Evolutionary conservation across 495 filamentous ascomycete genomes (phyloP), one percentile per base, ranked within the genome.

Genomic region (Corynascus novoguineensis): DNA sequence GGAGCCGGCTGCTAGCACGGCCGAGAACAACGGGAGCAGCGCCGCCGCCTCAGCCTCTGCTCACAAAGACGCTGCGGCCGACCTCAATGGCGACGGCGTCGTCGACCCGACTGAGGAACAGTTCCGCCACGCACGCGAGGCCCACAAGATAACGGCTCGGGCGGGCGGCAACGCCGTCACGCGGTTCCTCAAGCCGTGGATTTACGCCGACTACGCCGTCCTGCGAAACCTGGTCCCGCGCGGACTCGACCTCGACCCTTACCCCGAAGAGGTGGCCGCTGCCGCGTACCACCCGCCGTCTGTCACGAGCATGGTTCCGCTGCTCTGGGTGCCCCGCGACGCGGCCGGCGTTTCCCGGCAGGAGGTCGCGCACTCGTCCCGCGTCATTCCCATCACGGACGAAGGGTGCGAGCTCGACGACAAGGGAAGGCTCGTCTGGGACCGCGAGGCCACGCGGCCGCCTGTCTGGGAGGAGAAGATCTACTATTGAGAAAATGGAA

Each of bases 291-390:
- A 79, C 70, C 84, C 92, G 50, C 91, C 92, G 3, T 75, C 83
- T 6, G 80, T 95, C 55, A 81, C 63, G 10, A 76, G 83, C 10
- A 66, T 73, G 54, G 77, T 84, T 1, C 87, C 89, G 22, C 70
- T 92, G 37, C 76, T 97, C 27, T 96, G 92, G 92, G 85, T 97
- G 55, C 88, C 90, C 6, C 77, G 78, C 47, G 92, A 97, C 64
- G 70, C 78, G 1, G 75, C 85, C 55, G 92, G 92, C 47, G 78
- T 96, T 38, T 87, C 83, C 40, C 78, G 77, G 68, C 85, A 92
- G 71, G 92, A 96, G 75, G 75, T 91, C 45, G 74, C 74, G 17
- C 86, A 91, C 64, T 88, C 85, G 15, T 73, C 75, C 60, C 80
- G 79, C 57, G 84, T 88, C 38, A 86, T 96, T 46, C 79, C 82